phyloP scores from a whole-genome alignment of 495 filamentous ascomycete genomes.

The Penicillium angulare region DNA sequence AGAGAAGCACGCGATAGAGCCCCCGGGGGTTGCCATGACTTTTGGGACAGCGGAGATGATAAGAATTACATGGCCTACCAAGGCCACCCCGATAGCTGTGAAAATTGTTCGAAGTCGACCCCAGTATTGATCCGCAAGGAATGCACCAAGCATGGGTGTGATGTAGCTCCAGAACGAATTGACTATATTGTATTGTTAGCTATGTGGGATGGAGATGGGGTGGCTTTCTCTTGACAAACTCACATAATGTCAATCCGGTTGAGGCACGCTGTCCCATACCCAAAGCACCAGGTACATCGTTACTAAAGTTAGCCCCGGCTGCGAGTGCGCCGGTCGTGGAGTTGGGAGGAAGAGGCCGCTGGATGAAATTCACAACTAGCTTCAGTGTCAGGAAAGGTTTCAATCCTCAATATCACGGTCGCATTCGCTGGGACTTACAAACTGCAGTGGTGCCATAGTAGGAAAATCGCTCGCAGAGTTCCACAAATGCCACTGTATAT shows the following conservation, averaged over 20 bases:
- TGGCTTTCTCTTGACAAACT: slow-evolving; percentile 4
- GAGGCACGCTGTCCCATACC: slow-evolving; percentile 65
- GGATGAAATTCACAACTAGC: slow-evolving; percentile 64
- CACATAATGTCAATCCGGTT: slow-evolving; percentile 55
- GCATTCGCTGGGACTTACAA: slow-evolving; percentile 47
- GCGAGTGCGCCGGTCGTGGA: slow-evolving; percentile 57
- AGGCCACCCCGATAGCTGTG: slow-evolving; percentile 51
- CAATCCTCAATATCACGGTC: neutral
- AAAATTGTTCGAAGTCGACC: slow-evolving; percentile 59
- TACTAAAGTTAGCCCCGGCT: slow-evolving; percentile 36
- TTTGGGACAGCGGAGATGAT: slow-evolving; percentile 58
- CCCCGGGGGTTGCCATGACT: slow-evolving; percentile 20
- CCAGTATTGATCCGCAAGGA: slow-evolving; percentile 61
- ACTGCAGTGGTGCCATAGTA: slow-evolving; percentile 77
- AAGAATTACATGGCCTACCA: slow-evolving; percentile 63
- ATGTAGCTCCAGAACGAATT: slow-evolving; percentile 75
- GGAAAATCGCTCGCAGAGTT: slow-evolving; percentile 75
- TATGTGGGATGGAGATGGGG: neutral
- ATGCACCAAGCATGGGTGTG: slow-evolving; percentile 67
- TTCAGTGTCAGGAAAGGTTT: neutral
- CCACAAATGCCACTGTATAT: slow-evolving; percentile 71
- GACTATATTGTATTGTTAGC: slow-evolving; percentile 47
- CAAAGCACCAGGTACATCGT: slow-evolving; percentile 60
- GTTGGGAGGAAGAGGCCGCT: slow-evolving; percentile 56
- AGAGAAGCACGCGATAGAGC: slow-evolving; percentile 54